Percentiles rank a stretch among this genome's conserved stretches.
phyloP scores from a whole-genome alignment of 495 filamentous ascomycete species.

The Talaromyces adpressus region DNA sequence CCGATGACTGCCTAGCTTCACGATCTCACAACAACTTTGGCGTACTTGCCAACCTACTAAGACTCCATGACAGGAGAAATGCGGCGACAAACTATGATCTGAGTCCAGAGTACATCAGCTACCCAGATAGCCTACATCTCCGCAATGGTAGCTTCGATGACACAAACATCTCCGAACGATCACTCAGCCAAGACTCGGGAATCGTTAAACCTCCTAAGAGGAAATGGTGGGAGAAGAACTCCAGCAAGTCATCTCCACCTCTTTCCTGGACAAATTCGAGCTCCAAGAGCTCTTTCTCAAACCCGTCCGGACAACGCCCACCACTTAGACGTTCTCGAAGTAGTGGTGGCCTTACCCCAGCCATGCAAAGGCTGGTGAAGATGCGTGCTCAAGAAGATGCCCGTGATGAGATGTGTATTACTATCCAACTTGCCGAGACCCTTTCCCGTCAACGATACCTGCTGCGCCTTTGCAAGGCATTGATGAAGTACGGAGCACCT shows the following conservation, averaged over 20 bases:
- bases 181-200: conserved; percentile 2
- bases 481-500: conserved; percentile 81
- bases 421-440: conserved; percentile 80
- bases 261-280: conserved; percentile 32
- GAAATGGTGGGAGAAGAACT: conserved; percentile 60
- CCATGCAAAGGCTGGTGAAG: conserved; percentile 31
- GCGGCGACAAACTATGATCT: neutral
- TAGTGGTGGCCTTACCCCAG: conserved; percentile 27
- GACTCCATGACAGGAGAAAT: conserved; percentile 53
- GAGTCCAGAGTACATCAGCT: conserved; percentile 9
- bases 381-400: conserved; percentile 17
- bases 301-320: conserved; percentile 24
- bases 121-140: conserved; percentile 20
- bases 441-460: conserved; percentile 78
- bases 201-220: conserved; percentile 23
- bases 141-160: conserved; percentile 11
- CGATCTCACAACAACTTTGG: conserved; percentile 69
- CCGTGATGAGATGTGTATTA: conserved; percentile 72
- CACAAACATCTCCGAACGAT: conserved; percentile 11
- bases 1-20: conserved; percentile 59
- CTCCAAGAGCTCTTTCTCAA: conserved; percentile 30
- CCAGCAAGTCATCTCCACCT: conserved; percentile 41
- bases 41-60: conserved; percentile 70
- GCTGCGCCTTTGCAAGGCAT: conserved; percentile 71
- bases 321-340: conserved; percentile 41